A percentile compares a stretch with the other conserved stretches of the same genome.
Conservation (phyloP, 2,329 filamentous ascomycete species). For the Thyridium curvatum region DNA sequence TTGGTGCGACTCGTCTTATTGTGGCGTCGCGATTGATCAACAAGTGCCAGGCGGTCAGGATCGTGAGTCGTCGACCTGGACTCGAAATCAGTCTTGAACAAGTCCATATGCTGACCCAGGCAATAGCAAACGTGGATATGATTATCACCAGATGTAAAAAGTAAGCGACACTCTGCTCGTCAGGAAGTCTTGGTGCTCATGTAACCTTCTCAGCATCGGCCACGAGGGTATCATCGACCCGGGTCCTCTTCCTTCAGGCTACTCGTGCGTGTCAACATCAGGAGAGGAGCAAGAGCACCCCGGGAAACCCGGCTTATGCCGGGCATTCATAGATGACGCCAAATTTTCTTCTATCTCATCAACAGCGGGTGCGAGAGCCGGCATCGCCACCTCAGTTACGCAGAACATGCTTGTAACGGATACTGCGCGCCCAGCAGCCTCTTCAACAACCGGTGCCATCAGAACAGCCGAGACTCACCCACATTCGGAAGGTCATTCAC, state of each 20-base stretch:
- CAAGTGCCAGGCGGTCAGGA: constrained; percentile 26
- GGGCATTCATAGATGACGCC: not conserved
- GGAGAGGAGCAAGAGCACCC: constrained; percentile 3
- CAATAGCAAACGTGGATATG: constrained; percentile 41
- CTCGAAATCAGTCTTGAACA: too few species aligned
- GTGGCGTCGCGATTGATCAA: constrained; percentile 35
- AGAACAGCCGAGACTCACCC: constrained; percentile 14
- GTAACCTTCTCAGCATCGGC: constrained; percentile 17
- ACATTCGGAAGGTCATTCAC: not conserved
- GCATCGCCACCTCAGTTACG: not conserved
- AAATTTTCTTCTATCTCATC: too few species aligned
- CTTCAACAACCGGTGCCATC: too few species aligned
- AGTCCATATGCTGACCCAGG: not conserved
- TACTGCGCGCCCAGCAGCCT: too few species aligned
- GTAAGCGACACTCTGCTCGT: constrained; percentile 24
- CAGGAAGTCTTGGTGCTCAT: not conserved
- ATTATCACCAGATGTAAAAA: constrained; percentile 45
- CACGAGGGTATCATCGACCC: constrained; percentile 23
- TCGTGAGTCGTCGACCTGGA: constrained; percentile 29
- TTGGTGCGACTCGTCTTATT: constrained; percentile 43
- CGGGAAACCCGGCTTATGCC: constrained; percentile 3
- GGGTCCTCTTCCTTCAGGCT: constrained; percentile 23
- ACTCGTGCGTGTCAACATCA: constrained; percentile 12
- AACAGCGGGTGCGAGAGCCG: not conserved
- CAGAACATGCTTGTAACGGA: too few species aligned